Percentiles rank a stretch among this genome's conserved stretches.
Conservation (phyloP, 2,329 filamentous ascomycete genomes). For the Rhytidhysteron rufulum region DNA sequence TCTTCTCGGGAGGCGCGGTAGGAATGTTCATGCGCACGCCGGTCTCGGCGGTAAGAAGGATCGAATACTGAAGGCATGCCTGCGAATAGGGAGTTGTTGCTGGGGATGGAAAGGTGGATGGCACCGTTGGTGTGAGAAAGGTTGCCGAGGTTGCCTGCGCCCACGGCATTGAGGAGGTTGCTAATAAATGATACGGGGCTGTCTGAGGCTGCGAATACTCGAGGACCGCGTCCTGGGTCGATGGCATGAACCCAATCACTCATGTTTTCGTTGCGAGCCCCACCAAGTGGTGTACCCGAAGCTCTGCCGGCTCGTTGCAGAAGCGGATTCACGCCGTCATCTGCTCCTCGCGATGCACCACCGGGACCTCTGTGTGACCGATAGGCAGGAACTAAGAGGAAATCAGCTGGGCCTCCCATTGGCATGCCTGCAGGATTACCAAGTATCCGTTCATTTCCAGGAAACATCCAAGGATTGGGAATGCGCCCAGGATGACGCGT, state of each 20-base stretch:
- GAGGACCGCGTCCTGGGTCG: conserved; percentile 43
- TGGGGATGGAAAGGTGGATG: conserved; percentile 52
- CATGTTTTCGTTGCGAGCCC: conserved; percentile 36
- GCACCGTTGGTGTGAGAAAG: conserved; percentile 40
- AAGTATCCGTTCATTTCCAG: conserved; percentile 44
- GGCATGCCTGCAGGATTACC: conserved; percentile 11
- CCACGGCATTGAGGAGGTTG: conserved; percentile 55
- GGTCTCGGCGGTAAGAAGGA: conserved; percentile 25
- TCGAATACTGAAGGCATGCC: conserved; percentile 31
- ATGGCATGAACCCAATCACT: conserved; percentile 53
- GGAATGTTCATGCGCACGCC: conserved; percentile 26
- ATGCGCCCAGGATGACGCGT: conserved; percentile 53
- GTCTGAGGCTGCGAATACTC: conserved; percentile 44
- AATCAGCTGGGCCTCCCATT: conserved; percentile 11
- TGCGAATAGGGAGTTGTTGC: conserved; percentile 34
- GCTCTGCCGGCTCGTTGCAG: conserved; percentile 60
- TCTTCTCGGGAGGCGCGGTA: conserved; percentile 48
- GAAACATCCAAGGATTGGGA: conserved; percentile 55
- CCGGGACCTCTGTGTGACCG: conserved; percentile 53
- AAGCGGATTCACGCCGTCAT: conserved; percentile 84
- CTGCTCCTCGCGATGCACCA: conserved; percentile 55
- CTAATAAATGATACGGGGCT: conserved; percentile 55
- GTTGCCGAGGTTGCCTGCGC: conserved; percentile 31
- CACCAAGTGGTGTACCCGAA: conserved; percentile 15
- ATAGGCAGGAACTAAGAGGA: conserved; percentile 42